phyloP scores from a whole-genome alignment of 495 filamentous ascomycete species.

The Hypoxylon lienhwacheense region DNA sequence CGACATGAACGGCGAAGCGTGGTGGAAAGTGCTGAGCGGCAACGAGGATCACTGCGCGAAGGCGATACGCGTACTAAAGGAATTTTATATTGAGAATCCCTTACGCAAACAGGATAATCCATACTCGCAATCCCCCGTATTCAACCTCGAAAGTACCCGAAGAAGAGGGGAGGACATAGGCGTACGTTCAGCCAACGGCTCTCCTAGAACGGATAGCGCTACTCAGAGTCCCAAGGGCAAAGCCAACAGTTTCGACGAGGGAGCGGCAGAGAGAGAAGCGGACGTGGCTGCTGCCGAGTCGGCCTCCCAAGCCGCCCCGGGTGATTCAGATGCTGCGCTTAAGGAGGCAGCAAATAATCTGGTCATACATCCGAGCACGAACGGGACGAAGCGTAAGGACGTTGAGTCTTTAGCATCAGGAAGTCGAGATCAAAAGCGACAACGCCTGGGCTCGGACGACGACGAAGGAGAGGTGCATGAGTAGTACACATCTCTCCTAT shows the following conservation, averaged over 20 bases:
- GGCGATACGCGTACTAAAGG: slow-evolving; percentile 70
- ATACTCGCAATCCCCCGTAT: slow-evolving; percentile 48
- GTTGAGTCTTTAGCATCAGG: slow-evolving; percentile 32
- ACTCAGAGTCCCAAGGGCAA: slow-evolving; percentile 45
- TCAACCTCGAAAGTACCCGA: slow-evolving; percentile 51
- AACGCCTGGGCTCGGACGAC: slow-evolving; percentile 35
- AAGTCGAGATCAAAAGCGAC: slow-evolving; percentile 35
- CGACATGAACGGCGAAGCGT: slow-evolving; percentile 75
- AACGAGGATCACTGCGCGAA: slow-evolving; percentile 61
- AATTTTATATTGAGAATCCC: slow-evolving; percentile 73
- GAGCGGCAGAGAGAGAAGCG: slow-evolving; percentile 37
- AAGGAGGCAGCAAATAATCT: slow-evolving; percentile 53
- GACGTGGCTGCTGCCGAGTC: slow-evolving; percentile 37
- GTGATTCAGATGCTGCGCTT: slow-evolving; percentile 49
- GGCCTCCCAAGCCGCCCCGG: slow-evolving; percentile 39
- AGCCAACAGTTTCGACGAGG: slow-evolving; percentile 38
- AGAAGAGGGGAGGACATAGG: slow-evolving; percentile 45
- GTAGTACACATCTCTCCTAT: slow-evolving; percentile 12
- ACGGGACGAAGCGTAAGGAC: slow-evolving; percentile 43
- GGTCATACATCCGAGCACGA: slow-evolving; percentile 40
- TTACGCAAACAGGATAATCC: slow-evolving; percentile 48
- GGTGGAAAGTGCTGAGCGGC: slow-evolving; percentile 78
- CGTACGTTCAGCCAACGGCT: slow-evolving; percentile 40
- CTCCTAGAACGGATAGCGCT: slow-evolving; percentile 42
- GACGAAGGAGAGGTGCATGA: slow-evolving; percentile 41